A percentile compares a stretch with the other conserved stretches of the same genome.
These are phyloP conservation scores for Rubroshorea leprosula DNA, from an alignment of 345 rosid species.

Conservation along the genomic window DNA sequence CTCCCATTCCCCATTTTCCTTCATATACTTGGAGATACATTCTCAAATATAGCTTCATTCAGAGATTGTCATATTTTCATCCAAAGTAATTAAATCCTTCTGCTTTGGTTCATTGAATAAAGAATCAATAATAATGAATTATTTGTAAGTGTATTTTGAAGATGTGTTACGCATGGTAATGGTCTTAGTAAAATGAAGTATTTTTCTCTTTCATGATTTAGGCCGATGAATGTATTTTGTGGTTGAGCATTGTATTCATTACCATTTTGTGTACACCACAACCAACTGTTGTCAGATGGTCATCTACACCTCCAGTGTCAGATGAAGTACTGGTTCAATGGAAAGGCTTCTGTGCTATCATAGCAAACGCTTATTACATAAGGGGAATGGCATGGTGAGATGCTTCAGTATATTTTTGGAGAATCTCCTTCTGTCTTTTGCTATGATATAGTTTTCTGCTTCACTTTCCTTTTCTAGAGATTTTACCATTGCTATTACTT, in stretches of 20 bases:
- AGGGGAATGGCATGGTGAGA: slow-evolving; percentile 95
- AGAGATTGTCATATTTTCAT: background rate
- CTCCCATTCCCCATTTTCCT: background rate
- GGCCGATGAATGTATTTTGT: slow-evolving; percentile 84
- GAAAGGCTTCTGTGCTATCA: slow-evolving; percentile 90
- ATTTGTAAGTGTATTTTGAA: no score
- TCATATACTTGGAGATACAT: background rate
- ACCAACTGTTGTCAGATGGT: slow-evolving; percentile 86
- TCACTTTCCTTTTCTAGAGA: background rate
- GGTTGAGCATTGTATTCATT: slow-evolving; percentile 86
- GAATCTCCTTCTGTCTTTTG: background rate
- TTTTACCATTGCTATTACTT: no score
- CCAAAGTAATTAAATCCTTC: background rate
- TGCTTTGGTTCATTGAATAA: background rate
- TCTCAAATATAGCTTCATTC: background rate
- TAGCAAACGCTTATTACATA: slow-evolving; percentile 79
- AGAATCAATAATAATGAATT: background rate
- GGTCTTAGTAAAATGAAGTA: background rate
- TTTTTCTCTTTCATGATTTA: slow-evolving; percentile 20
- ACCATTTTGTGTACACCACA: slow-evolving; percentile 94
- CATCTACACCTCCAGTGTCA: slow-evolving; percentile 61
- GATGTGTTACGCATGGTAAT: background rate
- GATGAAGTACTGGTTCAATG: slow-evolving; percentile 53
- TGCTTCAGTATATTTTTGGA: background rate
- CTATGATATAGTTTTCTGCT: background rate